A percentile compares a stretch with the other conserved stretches of the same genome.
These are phyloP conservation scores for Aspergillus sp. DNA, from an alignment of 2,329 filamentous ascomycete genomes.

Conservation along the genomic window DNA sequence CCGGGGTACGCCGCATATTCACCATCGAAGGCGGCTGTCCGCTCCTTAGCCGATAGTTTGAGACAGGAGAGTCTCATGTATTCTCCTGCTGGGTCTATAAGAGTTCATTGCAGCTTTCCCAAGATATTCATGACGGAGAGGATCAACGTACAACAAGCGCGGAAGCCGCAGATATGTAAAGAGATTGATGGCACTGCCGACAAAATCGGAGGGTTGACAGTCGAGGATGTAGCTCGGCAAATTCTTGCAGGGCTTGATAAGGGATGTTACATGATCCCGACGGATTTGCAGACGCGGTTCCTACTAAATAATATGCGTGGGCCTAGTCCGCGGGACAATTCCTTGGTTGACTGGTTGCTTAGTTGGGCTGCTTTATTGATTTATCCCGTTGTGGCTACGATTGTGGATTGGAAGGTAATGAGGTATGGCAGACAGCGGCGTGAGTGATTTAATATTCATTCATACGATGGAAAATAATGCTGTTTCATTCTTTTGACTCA, in stretches of 20 bases:
- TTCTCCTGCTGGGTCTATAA: background rate
- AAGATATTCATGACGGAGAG: constrained; percentile 10
- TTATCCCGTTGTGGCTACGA: constrained; percentile 1
- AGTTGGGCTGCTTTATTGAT: background rate
- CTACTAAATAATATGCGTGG: constrained; percentile 17
- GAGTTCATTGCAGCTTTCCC: constrained; percentile 15
- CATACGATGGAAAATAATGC: no score
- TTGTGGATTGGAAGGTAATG: background rate
- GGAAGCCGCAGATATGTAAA: constrained; percentile 13
- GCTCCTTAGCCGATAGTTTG: constrained; percentile 18
- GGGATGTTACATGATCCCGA: constrained; percentile 3
- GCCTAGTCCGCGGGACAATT: constrained; percentile 10
- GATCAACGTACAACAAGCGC: constrained; percentile 6
- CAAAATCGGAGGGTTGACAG: background rate
- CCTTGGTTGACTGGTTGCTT: constrained; percentile 2
- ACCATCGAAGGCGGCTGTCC: constrained; percentile 16
- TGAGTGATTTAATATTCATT: no score
- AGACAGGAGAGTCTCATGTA: constrained; percentile 16
- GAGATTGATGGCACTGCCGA: constrained; percentile 9
- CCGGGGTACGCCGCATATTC: constrained; percentile 19
- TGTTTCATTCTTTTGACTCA: no score
- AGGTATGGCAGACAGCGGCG: background rate
- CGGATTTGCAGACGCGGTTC: constrained; percentile 5
- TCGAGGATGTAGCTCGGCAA: constrained; percentile 1
- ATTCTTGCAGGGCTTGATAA: constrained; percentile 4